Evolutionary conservation across 2,329 filamentous ascomycete species (phyloP), one percentile per base, ranked within the genome.

Genomic region (Ascochyta viciae-villosae): DNA sequence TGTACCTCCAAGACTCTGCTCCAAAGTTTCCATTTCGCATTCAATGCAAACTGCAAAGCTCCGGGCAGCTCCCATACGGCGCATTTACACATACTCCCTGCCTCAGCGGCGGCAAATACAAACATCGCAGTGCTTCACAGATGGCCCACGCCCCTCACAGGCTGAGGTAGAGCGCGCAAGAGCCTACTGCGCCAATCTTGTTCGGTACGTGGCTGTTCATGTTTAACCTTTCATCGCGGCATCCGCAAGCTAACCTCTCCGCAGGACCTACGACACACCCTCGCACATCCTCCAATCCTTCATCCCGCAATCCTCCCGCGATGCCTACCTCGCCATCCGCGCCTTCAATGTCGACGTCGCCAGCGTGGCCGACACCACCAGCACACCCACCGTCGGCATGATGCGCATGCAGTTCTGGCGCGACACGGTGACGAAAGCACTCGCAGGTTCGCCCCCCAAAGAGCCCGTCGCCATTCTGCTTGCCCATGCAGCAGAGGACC

Each of bases 321-420:
- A 96, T 76, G 89, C 91, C 64, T 97, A 98, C 78, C 85, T 96
- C 65, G 92, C 93, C 56, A 87, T 99, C 54, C 90, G 94, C 61
- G 90, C 93, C 46, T 87, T 99, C 76, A 99, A 99, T 73, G 85
- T 98, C 68, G 94, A 97, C 75, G 85, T 97, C 57, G 91, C 94
- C 40, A 86, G 91, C 54, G 89, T 98, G 60, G 92, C 95, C 54
- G 94, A 98, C 77, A 87, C 90, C 12, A 93, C 95, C 19, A 95
- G 91, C 42, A 95, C 90, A 58, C 87, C 90, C n/a, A 89, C 89
- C 4, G 90, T 98, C 58, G 94, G 92, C 45, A 83, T 88, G 48
- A 87, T 98, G 83, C 92, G 95, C 62, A 89, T 96, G 77, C 91
- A 96, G 75, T 98, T 98, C 81, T 98, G 95, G 91, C 87, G 91